phyloP scores from a whole-genome alignment of 2,329 filamentous ascomycete genomes.

The Cytospora piceicola region DNA sequence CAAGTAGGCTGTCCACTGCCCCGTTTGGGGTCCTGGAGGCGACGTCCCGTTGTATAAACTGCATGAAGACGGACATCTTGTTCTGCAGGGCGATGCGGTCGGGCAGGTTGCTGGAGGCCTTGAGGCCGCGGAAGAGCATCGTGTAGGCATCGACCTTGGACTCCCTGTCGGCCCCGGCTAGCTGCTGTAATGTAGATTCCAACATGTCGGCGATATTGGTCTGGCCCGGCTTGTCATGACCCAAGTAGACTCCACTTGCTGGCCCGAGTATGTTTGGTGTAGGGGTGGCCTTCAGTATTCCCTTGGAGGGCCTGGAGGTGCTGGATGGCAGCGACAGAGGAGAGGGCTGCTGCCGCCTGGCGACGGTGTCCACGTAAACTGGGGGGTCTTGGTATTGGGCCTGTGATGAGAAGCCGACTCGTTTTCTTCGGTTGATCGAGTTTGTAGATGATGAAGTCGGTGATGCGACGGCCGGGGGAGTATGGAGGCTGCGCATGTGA shows the following conservation, averaged over 20 bases:
- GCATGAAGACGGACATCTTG: slow-evolving; percentile 76
- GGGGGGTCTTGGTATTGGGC: slow-evolving; percentile 62
- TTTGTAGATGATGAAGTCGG: slow-evolving; percentile 47
- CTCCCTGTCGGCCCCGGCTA: slow-evolving; percentile 73
- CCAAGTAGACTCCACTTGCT: slow-evolving; percentile 49
- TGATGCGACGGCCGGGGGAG: slow-evolving; percentile 55
- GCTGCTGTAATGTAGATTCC: slow-evolving; percentile 79
- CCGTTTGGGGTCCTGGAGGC: slow-evolving; percentile 61
- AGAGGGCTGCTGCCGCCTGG: slow-evolving; percentile 46
- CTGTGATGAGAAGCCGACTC: slow-evolving; percentile 60
- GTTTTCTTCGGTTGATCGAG: slow-evolving; percentile 54
- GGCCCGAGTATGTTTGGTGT: slow-evolving; percentile 51
- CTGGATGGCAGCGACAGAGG: slow-evolving; percentile 45
- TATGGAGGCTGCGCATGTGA: slow-evolving; percentile 51
- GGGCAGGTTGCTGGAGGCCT: slow-evolving; percentile 80
- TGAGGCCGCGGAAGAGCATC: slow-evolving; percentile 74
- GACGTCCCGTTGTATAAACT: slow-evolving; percentile 85
- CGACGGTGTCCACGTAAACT: slow-evolving; percentile 46
- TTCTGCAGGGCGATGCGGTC: slow-evolving; percentile 71
- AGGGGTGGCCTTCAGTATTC: slow-evolving; percentile 77
- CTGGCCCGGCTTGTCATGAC: slow-evolving; percentile 39
- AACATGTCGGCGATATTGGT: slow-evolving; percentile 77
- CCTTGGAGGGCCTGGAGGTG: slow-evolving; percentile 55
- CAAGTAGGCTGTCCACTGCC: slow-evolving; percentile 67
- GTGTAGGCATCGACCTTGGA: slow-evolving; percentile 85